Evolutionary conservation across 2,329 filamentous ascomycete species (phyloP).

Genomic region (Aspergillus novofumigatus): DNA sequence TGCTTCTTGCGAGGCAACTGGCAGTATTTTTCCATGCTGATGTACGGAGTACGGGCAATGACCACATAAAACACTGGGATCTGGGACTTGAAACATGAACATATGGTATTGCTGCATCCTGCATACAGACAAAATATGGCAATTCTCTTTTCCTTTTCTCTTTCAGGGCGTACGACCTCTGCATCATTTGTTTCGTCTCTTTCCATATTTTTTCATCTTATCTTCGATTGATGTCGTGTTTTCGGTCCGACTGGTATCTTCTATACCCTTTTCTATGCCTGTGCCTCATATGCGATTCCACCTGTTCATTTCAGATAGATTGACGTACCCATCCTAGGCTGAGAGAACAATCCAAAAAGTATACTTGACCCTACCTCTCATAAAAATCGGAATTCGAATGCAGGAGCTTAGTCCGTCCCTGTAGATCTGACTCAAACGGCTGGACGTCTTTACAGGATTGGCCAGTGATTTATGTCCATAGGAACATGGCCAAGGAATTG

Average conservation of each 20-base stretch:
- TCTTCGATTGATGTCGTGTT: neutral
- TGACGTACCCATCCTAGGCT: too few species aligned
- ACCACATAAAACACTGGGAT: neutral
- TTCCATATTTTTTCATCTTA: neutral
- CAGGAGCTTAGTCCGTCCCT: neutral
- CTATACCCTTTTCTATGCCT: neutral
- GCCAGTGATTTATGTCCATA: too few species aligned
- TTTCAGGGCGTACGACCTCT: neutral
- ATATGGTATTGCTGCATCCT: neutral
- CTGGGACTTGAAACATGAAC: neutral
- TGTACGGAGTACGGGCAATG: neutral
- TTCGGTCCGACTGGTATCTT: neutral
- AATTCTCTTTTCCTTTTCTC: neutral
- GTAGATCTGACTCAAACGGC: neutral
- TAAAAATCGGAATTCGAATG: neutral
- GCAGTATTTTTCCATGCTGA: neutral
- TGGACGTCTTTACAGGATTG: neutral
- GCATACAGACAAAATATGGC: neutral
- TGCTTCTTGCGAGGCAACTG: neutral
- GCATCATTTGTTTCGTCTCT: neutral
- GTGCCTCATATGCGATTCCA: neutral
- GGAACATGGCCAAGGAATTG: neutral
- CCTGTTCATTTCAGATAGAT: neutral
- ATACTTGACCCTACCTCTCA: neutral
- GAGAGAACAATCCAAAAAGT: neutral